phyloP scores from a whole-genome alignment of 768 basidiomycete genomes.

The Mycena capillaripes region DNA sequence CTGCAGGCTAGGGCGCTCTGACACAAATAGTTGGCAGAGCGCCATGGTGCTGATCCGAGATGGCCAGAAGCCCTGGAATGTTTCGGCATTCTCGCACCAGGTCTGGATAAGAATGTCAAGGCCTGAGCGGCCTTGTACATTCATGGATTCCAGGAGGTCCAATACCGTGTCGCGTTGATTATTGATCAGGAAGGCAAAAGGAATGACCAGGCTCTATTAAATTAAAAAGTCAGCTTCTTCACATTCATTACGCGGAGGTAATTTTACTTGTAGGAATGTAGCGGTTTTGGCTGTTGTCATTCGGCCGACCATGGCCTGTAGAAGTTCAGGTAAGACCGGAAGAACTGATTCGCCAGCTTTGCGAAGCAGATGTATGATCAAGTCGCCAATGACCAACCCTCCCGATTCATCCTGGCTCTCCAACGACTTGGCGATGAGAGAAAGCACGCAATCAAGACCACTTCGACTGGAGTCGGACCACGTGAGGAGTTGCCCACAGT shows the following conservation, averaged over 20 bases:
- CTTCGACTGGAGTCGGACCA: slow-evolving; percentile 82
- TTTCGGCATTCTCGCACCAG: slow-evolving; percentile 96
- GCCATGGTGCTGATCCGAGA: slow-evolving; percentile 88
- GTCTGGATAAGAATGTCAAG: slow-evolving; percentile 92
- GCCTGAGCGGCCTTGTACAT: slow-evolving; percentile 70
- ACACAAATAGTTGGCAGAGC: slow-evolving; percentile 78
- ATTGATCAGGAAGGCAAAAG: slow-evolving; percentile 94
- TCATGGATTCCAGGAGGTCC: slow-evolving; percentile 78
- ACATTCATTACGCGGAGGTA: not conserved
- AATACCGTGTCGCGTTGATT: slow-evolving; percentile 88
- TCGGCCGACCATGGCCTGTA: slow-evolving; percentile 86
- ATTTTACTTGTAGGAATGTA: slow-evolving; percentile 86
- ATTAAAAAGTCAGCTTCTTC: slow-evolving; percentile 15
- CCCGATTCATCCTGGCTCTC: slow-evolving; percentile 90
- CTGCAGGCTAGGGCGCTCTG: slow-evolving; percentile 76
- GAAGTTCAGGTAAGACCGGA: slow-evolving; percentile 88
- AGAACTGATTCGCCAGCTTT: slow-evolving; percentile 85
- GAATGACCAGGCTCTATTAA: slow-evolving; percentile 85
- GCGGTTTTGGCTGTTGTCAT: slow-evolving; percentile 91
- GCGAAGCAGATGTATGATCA: slow-evolving; percentile 93
- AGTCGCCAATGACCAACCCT: slow-evolving; percentile 93
- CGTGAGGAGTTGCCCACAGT: slow-evolving; percentile 81
- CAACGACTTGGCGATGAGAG: slow-evolving; percentile 83
- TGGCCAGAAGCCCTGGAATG: slow-evolving; percentile 96
- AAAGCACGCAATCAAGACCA: slow-evolving; percentile 83